These are phyloP conservation scores for Candida pini DNA, from an alignment of 805 yeast species.

Conservation along the genomic window DNA sequence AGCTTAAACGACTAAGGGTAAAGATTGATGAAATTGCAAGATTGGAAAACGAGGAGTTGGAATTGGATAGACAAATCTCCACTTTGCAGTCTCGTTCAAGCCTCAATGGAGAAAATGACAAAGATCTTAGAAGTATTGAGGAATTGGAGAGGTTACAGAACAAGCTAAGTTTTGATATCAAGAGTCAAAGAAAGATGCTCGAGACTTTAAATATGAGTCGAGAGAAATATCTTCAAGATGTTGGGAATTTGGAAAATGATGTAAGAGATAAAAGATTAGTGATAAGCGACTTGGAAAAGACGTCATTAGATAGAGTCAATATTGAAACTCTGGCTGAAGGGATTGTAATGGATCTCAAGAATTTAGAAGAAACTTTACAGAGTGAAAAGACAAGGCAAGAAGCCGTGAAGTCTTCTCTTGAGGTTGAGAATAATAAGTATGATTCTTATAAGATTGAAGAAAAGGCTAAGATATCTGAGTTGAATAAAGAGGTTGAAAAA, in stretches of 20 bases:
- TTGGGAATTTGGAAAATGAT: constrained; percentile 40
- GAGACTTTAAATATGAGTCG: constrained; percentile 33
- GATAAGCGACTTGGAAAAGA: constrained; percentile 48
- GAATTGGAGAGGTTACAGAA: constrained; percentile 42
- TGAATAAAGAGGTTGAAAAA: constrained; percentile 16
- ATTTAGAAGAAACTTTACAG: constrained; percentile 15
- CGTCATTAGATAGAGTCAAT: constrained; percentile 41
- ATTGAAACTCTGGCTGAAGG: constrained; percentile 31
- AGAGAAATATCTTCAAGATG: constrained; percentile 39
- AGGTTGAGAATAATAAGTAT: constrained; percentile 3
- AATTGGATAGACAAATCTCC: constrained; percentile 22
- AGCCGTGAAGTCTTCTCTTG: constrained; percentile 13
- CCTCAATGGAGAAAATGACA: no score
- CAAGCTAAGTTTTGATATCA: constrained; percentile 34
- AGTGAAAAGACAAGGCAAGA: constrained; percentile 2
- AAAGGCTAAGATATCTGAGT: constrained; percentile 15
- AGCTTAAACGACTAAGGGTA: no score
- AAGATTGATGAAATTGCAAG: constrained; percentile 34
- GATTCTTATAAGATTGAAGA: constrained; percentile 13
- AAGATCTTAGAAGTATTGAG: constrained; percentile 31
- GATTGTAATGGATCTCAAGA: constrained; percentile 7
- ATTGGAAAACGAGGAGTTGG: constrained; percentile 26
- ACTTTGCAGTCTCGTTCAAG: constrained; percentile 12
- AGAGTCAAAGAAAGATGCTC: constrained; percentile 32
- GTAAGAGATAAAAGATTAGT: constrained; percentile 48